Evolutionary conservation across 495 filamentous ascomycete species (phyloP), one percentile per base, ranked within the genome.

Genomic region (Staphylotrichum tortipilum): DNA sequence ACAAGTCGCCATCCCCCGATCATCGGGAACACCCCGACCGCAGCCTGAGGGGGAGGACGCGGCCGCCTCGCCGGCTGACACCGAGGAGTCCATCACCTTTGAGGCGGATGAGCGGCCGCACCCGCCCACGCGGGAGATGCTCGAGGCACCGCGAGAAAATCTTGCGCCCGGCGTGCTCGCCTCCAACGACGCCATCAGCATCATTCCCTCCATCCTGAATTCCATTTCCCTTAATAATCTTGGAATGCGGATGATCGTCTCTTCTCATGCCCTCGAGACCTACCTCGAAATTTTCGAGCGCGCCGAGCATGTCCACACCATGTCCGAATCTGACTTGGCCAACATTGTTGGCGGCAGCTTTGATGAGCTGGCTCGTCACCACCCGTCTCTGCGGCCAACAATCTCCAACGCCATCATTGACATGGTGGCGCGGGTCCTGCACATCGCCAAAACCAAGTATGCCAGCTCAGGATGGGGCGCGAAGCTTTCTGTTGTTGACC

Each of bases 211-310:
- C 43, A 89, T 90, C 5, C 85, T 96, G 61, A 91, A 92, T 15
- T 91, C 92, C 4, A 91, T 99, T 38, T 99, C 89, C 57, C 70
- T 99, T 43, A 95, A 95, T 49, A 79, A 85, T 31, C 70, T 77
- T 17, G 94, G 94, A n/a, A 81, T 95, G 74, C 83, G 87, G 56
- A 79, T 96, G 57, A 94, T 99, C 58, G 80, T 89, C 49, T 77
- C 82, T 2, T 95, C 91, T 0, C 72, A 78, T 51, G 89, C 90
- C 3, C 68, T 97, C 22, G 81, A 86, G 34, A 83, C 76, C 55
- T 99, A 89, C 66, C 87, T 97, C 52, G 88, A 95, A 60, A 87
- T 96, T 23, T 97, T 97, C 56, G 87, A 95, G 66, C 95, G 85
- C 53, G 82, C 89, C 5, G 81, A 82, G 3, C 94, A 99, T 66